Evolutionary conservation across 768 basidiomycete genomes (phyloP).

Genomic region (Kwoniella dendrophila): DNA sequence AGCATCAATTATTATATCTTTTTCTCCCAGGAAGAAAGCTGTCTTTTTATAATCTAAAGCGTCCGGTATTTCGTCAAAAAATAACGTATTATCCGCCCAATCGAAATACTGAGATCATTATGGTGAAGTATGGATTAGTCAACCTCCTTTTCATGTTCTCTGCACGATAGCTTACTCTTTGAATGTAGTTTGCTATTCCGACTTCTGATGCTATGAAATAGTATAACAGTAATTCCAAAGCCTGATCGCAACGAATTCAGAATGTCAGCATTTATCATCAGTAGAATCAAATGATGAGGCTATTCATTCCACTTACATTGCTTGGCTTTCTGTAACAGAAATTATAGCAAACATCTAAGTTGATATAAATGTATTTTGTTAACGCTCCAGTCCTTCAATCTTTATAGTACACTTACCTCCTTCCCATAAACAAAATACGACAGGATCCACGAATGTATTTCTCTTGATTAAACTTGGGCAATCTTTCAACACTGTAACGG

Average conservation of each 20-base stretch:
- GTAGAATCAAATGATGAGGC: too few relatives aligned
- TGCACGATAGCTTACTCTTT: slow-evolving; percentile 60
- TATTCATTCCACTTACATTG: slow-evolving; percentile 62
- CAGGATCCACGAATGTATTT: slow-evolving; percentile 87
- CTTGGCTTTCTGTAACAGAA: slow-evolving; percentile 75
- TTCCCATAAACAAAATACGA: slow-evolving; percentile 87
- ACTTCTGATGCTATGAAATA: slow-evolving; percentile 88
- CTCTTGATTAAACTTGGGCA: slow-evolving; percentile 69
- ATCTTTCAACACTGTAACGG: slow-evolving; percentile 71
- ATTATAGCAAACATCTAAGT: slow-evolving; percentile 77
- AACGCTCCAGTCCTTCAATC: slow-evolving; percentile 38
- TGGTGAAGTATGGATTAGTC: not conserved
- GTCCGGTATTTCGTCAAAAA: slow-evolving; percentile 86
- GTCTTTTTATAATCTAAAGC: slow-evolving; percentile 69
- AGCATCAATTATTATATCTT: slow-evolving; percentile 76
- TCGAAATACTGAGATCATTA: slow-evolving; percentile 46
- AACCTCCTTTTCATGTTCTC: not conserved
- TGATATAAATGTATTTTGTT: not conserved
- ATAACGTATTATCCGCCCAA: slow-evolving; percentile 84
- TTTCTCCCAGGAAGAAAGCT: slow-evolving; percentile 77
- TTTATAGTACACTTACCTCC: slow-evolving; percentile 64
- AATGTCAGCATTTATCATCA: too few relatives aligned
- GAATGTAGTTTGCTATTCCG: slow-evolving; percentile 81
- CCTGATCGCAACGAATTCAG: slow-evolving; percentile 58
- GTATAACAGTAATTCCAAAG: slow-evolving; percentile 74